Conservation (phyloP, 2,329 filamentous ascomycete species). For the Chrysoporthe cubensis region DNA sequence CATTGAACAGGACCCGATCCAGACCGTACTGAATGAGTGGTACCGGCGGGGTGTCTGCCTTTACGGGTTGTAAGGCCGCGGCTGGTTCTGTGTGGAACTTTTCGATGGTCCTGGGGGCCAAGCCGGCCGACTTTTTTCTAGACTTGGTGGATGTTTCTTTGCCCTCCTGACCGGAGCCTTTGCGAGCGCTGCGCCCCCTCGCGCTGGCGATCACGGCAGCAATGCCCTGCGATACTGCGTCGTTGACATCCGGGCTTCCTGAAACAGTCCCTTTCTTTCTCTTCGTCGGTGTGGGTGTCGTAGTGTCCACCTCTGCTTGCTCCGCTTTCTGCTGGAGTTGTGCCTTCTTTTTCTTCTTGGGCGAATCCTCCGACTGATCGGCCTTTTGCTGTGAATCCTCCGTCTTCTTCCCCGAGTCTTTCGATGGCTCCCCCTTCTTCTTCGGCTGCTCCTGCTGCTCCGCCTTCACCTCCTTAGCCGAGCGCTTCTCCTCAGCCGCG, state of each 20-base stretch:
- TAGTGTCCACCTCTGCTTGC: background rate
- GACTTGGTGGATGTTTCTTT: background rate
- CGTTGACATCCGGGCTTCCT: background rate
- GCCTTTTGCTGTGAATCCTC: background rate
- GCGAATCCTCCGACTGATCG: background rate
- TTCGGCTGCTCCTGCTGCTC: background rate
- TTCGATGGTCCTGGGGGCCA: constrained; percentile 34
- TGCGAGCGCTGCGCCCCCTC: background rate
- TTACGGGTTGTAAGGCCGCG: constrained; percentile 11
- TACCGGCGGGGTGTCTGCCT: constrained; percentile 40
- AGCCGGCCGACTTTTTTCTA: background rate
- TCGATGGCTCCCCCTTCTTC: background rate
- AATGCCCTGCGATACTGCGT: constrained; percentile 11
- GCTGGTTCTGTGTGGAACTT: constrained; percentile 25
- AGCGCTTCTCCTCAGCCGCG: background rate
- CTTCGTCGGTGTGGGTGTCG: background rate
- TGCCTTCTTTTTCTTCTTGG: background rate
- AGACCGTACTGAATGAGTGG: constrained; percentile 74
- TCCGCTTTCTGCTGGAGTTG: background rate
- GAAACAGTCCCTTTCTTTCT: background rate
- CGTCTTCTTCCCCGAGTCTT: background rate
- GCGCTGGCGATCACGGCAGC: constrained; percentile 6
- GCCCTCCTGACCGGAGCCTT: background rate
- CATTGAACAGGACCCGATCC: constrained; percentile 93
- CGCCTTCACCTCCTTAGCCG: background rate